phyloP scores from a whole-genome alignment of 306 rosid species.

The Argentina anserina region DNA sequence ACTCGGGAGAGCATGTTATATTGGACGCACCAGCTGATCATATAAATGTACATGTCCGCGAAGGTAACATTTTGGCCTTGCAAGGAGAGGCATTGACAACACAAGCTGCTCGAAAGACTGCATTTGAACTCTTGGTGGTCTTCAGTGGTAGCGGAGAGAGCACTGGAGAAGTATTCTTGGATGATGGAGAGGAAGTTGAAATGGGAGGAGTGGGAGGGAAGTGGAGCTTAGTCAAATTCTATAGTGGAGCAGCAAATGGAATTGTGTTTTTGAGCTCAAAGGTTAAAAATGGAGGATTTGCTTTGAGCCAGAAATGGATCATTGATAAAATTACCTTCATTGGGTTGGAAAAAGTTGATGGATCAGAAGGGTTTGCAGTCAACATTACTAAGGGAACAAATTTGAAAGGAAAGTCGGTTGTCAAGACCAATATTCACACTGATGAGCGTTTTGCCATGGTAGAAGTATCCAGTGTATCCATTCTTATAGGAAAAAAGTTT shows the following conservation, averaged over 20 bases:
- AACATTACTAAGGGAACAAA: conserved; percentile 26
- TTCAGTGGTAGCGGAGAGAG: conserved; percentile 29
- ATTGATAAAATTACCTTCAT: conserved; percentile 53
- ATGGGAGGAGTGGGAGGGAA: conserved; percentile 44
- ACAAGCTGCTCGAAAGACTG: conserved; percentile 42
- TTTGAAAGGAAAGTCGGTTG: conserved; percentile 19
- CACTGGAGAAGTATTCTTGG: conserved; percentile 71
- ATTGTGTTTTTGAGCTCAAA: conserved; percentile 38
- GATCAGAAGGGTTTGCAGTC: conserved; percentile 19
- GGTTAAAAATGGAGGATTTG: conserved; percentile 55
- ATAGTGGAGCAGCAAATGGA: conserved; percentile 15
- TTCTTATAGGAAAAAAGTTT: conserved; percentile 64
- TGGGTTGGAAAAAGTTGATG: conserved; percentile 46
- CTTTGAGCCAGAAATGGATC: conserved; percentile 53
- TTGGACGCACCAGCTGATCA: conserved; percentile 70
- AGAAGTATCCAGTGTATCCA: conserved; percentile 42
- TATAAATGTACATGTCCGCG: conserved; percentile 66
- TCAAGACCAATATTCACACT: conserved; percentile 22
- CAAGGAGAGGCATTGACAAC: conserved; percentile 73
- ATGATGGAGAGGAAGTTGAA: conserved; percentile 63
- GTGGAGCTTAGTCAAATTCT: conserved; percentile 62
- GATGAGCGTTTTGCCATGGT: conserved; percentile 33
- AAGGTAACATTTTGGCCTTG: conserved; percentile 67
- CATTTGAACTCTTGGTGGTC: conserved; percentile 64
- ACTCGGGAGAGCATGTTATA: conserved; percentile 45